Evolutionary conservation across 2,329 filamentous ascomycete genomes (phyloP).

Genomic region (Penicillium aurantiogriseum): DNA sequence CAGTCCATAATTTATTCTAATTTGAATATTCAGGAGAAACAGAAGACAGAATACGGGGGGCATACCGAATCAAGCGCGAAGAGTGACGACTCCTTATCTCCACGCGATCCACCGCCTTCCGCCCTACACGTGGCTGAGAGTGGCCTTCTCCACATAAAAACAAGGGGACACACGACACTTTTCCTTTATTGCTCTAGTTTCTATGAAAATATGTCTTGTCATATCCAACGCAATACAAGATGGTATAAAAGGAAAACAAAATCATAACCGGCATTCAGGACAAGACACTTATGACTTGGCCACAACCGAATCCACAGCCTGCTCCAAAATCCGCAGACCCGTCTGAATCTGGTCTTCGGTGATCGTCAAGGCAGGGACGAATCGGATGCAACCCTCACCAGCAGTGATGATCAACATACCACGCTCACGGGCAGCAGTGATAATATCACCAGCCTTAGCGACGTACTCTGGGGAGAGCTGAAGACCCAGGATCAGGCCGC

Average conservation of each 20-base stretch:
- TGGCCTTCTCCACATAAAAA: neutral
- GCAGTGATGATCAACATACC: conserved; percentile 89
- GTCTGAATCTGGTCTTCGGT: conserved; percentile 75
- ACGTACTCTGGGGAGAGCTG: conserved; percentile 72
- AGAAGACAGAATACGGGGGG: neutral
- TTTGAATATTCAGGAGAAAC: neutral
- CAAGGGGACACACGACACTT: neutral
- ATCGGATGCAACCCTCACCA: conserved; percentile 85
- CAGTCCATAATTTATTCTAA: neutral
- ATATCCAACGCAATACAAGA: conserved; percentile 13
- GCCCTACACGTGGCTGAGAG: neutral
- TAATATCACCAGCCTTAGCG: conserved; percentile 54
- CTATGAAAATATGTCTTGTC: conserved; percentile 5
- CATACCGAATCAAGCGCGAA: conserved; percentile 1
- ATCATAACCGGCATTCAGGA: conserved; percentile 18
- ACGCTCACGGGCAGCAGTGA: conserved; percentile 82
- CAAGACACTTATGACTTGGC: conserved; percentile 29
- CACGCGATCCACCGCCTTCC: conserved; percentile 8
- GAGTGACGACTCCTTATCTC: conserved; percentile 11
- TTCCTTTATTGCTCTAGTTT: conserved; percentile 13
- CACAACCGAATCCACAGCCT: conserved; percentile 60
- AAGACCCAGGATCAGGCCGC: conserved; percentile 80
- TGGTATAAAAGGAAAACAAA: conserved; percentile 20
- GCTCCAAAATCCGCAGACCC: conserved; percentile 72
- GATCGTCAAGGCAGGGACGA: conserved; percentile 84